phyloP scores from a whole-genome alignment of 805 yeast genomes.

The Sugiyamaella mastotermitis region DNA sequence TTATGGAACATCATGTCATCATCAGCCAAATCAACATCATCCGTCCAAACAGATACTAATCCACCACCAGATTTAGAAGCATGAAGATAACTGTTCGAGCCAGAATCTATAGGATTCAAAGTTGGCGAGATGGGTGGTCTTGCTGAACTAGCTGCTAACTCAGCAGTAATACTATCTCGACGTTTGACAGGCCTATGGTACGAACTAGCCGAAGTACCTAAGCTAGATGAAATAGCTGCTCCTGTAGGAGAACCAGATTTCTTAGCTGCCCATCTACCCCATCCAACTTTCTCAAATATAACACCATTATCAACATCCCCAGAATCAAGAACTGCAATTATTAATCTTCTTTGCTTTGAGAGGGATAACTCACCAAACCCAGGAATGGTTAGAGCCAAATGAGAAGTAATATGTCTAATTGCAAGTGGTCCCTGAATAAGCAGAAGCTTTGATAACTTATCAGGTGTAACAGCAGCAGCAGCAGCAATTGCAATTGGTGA shows the following conservation, averaged over 20 bases:
- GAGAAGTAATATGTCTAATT: constrained; percentile 80
- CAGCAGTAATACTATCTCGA: constrained; percentile 24
- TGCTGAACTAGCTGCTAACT: constrained; percentile 7
- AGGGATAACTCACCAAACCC: constrained; percentile 75
- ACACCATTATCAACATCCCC: constrained; percentile 44
- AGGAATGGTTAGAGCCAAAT: constrained; percentile 65
- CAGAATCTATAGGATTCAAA: constrained; percentile 24
- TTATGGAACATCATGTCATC: constrained; percentile 30
- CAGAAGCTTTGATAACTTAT: constrained; percentile 63
- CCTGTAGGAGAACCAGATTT: constrained; percentile 19
- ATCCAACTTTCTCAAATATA: constrained; percentile 81
- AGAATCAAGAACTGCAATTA: constrained; percentile 81
- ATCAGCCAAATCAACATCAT: constrained; percentile 28
- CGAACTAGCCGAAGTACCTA: constrained; percentile 25
- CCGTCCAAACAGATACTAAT: constrained; percentile 21
- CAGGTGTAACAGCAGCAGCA: constrained; percentile 78
- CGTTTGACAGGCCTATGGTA: too few relatives aligned
- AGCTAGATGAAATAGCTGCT: constrained; percentile 51
- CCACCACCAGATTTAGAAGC: constrained; percentile 4
- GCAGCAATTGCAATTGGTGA: constrained; percentile 86
- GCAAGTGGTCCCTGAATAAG: constrained; percentile 80
- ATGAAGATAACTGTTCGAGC: constrained; percentile 3
- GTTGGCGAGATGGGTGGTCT: constrained; percentile 31
- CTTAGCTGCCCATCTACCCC: constrained; percentile 97
- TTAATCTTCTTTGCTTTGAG: constrained; percentile 83